Conservation (phyloP, 2,329 filamentous ascomycete genomes). For the Fusarium stilboides region DNA sequence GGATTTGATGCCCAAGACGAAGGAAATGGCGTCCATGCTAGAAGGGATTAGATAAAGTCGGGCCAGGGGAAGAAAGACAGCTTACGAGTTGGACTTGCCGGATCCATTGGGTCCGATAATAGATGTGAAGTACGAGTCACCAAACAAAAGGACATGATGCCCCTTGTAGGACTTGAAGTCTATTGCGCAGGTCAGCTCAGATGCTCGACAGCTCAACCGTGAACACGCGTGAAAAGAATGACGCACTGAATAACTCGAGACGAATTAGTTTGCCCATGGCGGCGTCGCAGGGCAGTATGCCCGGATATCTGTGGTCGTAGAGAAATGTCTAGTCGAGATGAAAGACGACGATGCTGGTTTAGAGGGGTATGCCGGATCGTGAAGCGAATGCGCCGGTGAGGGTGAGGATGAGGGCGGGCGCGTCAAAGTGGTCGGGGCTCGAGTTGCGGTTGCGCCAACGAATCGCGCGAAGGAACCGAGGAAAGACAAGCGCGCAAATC, state of each 20-base stretch:
- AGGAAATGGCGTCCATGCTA: slow-evolving; percentile 99
- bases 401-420: slow-evolving; percentile 22
- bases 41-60: slow-evolving; percentile 16
- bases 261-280: slow-evolving; percentile 97
- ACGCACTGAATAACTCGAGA: slow-evolving; percentile 91
- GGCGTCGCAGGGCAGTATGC: slow-evolving; percentile 48
- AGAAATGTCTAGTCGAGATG: slow-evolving; percentile 17
- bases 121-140: slow-evolving; percentile 98
- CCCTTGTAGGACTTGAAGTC: slow-evolving; percentile 99
- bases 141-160: slow-evolving; percentile 93
- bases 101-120: slow-evolving; percentile 99
- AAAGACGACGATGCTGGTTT: slow-evolving; percentile 23
- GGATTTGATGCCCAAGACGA: slow-evolving; percentile 98
- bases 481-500: slow-evolving; percentile 2
- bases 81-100: slow-evolving; percentile 97
- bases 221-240: slow-evolving; percentile 1
- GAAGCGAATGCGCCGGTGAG: slow-evolving; percentile 42
- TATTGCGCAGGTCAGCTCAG: slow-evolving; percentile 55
- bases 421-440: slow-evolving; percentile 43
- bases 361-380: slow-evolving; percentile 40
- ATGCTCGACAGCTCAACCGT: slow-evolving; percentile 8
- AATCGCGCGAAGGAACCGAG: slow-evolving; percentile 34
- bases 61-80: slow-evolving; percentile 38
- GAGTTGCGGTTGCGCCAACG: slow-evolving; percentile 43
- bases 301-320: slow-evolving; percentile 20